Conservation (phyloP, 2,329 filamentous ascomycete species). For the Pyrenophora graminea region DNA sequence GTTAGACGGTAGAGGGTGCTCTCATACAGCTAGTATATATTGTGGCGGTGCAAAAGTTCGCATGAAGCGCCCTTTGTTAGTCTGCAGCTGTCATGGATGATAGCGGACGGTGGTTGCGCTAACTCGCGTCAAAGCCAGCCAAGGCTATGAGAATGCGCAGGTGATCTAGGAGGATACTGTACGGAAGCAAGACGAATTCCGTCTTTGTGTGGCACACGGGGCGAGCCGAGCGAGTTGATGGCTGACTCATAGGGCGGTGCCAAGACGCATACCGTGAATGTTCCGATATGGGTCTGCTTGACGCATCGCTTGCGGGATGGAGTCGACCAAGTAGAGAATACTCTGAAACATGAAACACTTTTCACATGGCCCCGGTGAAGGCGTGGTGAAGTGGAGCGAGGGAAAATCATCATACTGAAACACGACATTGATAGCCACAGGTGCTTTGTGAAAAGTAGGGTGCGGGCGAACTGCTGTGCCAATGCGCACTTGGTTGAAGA, state of each 20-base stretch:
- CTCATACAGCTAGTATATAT: conserved; percentile 19
- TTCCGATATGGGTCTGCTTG: conserved; percentile 11
- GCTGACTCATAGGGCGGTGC: conserved; percentile 27
- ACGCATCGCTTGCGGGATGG: conserved; percentile 18
- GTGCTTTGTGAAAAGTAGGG: conserved; percentile 22
- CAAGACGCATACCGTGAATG: conserved; percentile 8
- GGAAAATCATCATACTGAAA: too few species aligned
- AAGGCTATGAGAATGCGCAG: conserved; percentile 3
- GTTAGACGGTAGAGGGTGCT: neutral
- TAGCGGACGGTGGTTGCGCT: conserved; percentile 39
- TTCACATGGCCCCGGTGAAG: too few species aligned
- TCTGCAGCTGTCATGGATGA: conserved; percentile 21
- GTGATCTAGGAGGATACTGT: conserved; percentile 1
- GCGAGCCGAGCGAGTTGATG: conserved; percentile 21
- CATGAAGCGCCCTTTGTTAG: conserved; percentile 18
- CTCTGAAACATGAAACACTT: neutral
- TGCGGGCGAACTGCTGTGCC: conserved; percentile 31
- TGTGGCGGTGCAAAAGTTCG: conserved; percentile 11
- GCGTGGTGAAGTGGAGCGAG: too few species aligned
- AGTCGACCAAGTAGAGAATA: conserved; percentile 1
- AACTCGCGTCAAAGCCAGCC: conserved; percentile 10
- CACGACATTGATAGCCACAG: neutral
- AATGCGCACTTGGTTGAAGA: conserved; percentile 12
- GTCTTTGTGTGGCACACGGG: conserved; percentile 17
- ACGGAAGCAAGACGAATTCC: neutral